Percentiles rank a stretch among this genome's conserved stretches.
Conservation (phyloP, 108 stramenopile genomes). For the Epipyxis sp. region DNA sequence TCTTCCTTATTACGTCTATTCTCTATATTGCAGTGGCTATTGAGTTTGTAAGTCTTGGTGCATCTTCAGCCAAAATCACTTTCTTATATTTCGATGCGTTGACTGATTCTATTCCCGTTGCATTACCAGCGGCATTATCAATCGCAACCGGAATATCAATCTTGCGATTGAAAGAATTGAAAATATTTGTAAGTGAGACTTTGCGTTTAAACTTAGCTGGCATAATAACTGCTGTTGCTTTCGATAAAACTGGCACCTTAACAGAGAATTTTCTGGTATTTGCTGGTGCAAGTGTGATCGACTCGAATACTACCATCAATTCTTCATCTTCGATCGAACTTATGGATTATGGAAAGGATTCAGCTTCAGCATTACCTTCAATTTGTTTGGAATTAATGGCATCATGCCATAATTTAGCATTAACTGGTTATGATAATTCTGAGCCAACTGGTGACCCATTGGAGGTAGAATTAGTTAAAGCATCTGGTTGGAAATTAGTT, state of each 20-base stretch:
- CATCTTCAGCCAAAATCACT: background rate
- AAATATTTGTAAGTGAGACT: slow-evolving; percentile 20
- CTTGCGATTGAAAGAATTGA: background rate
- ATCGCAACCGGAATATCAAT: slow-evolving; percentile 27
- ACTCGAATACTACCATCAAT: background rate
- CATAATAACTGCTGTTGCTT: background rate
- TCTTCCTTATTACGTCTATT: background rate
- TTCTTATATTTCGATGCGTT: slow-evolving; percentile 18
- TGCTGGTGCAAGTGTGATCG: background rate
- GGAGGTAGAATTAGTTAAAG: slow-evolving; percentile 23
- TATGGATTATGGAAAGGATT: background rate
- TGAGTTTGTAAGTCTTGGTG: background rate
- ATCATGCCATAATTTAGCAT: slow-evolving; percentile 7
- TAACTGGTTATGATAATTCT: background rate
- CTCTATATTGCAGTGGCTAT: background rate
- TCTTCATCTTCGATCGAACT: background rate
- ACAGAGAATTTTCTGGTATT: slow-evolving; percentile 21
- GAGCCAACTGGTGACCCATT: slow-evolving; percentile 21
- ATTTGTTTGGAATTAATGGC: slow-evolving; percentile 18
- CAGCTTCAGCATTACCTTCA: background rate
- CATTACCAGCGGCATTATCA: slow-evolving; percentile 17
- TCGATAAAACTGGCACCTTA: slow-evolving; percentile 33
- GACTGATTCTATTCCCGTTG: slow-evolving; percentile 10
- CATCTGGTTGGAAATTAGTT: background rate
- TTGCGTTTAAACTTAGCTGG: slow-evolving; percentile 24